Evolutionary conservation across 2,329 filamentous ascomycete species (phyloP), one percentile per base, ranked within the genome.

Genomic region (Talaromyces sp.): DNA sequence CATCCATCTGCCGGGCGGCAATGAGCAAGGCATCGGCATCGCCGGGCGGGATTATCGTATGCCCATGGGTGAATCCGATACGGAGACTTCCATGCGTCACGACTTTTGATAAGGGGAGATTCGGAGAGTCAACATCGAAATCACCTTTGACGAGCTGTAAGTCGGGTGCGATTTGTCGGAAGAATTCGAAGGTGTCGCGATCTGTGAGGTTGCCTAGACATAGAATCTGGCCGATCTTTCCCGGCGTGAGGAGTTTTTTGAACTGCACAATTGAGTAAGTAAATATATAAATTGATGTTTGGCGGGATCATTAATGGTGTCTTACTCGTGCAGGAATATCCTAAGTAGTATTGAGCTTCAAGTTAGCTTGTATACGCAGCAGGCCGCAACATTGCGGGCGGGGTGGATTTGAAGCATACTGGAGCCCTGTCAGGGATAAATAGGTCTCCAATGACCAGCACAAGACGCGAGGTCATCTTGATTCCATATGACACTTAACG

Each of bases 351-450:
- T 39, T 65, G 47, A 52, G 43, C 52, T 45, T 58, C 58, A 45
- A 43, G 39, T 59, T 45, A 59, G 56, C 56, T 59, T 58, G 35
- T 41, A 37, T 67, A 56, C 37, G 39, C 37, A n/a, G 31, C 31
- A 67, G 58, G 64, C 56, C 16, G 59, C 47, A 48, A 48, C 56
- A 39, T 39, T 41, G 48, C 37, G 43, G 41, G 64, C 45, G 56
- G 62, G 41, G 68, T 63, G 66, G 66, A 57, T 50, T 65, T 59
- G 61, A 62, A 77, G 80, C 59, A 71, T 77, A 86, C 93, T 69
- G 95, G 88, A 72, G 92, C 93, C 77, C 93, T 86, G 79, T 97
- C 93, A 72, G 93, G 93, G 80, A 97, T 96, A 82, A 96, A 93
- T 63, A 97, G 87, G 82, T 97, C 93, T 77, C 92, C 92, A 72